phyloP scores from a whole-genome alignment of 768 basidiomycete genomes.

The Hericium alpestre region DNA sequence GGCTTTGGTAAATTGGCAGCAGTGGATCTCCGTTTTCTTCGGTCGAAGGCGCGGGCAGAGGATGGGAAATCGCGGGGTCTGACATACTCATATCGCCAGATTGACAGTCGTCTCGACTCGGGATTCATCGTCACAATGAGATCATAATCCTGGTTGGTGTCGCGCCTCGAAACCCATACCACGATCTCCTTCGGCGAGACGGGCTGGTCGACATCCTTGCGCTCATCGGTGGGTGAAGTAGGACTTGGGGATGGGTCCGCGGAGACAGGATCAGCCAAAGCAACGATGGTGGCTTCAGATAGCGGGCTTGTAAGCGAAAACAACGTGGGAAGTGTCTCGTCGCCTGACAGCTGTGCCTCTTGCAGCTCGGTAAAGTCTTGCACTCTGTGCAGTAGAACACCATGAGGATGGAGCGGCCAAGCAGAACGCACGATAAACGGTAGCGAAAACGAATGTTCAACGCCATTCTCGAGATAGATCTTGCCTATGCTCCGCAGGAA shows the following conservation, averaged over 20 bases:
- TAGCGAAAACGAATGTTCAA: slow-evolving; percentile 67
- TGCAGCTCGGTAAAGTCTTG: slow-evolving; percentile 56
- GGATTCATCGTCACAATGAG: slow-evolving; percentile 50
- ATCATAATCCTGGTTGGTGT: slow-evolving; percentile 31
- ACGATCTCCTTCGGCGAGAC: slow-evolving; percentile 57
- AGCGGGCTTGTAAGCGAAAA: slow-evolving; percentile 73
- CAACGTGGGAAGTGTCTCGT: slow-evolving; percentile 65
- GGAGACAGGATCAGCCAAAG: slow-evolving; percentile 51
- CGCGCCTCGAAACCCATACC: slow-evolving; percentile 44
- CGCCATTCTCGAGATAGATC: slow-evolving; percentile 60
- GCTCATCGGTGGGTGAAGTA: slow-evolving; percentile 7
- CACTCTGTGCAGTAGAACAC: slow-evolving; percentile 68
- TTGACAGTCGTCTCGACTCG: slow-evolving; percentile 40
- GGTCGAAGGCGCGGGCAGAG: slow-evolving; percentile 24
- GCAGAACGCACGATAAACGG: slow-evolving; percentile 74
- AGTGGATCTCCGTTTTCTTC: slow-evolving; percentile 27
- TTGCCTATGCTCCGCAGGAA: slow-evolving; percentile 68
- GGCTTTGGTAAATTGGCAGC: slow-evolving; percentile 8
- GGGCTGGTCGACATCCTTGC: slow-evolving; percentile 42
- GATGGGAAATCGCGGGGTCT: slow-evolving; percentile 46
- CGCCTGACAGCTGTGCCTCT: slow-evolving; percentile 56
- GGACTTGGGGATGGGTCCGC: slow-evolving; percentile 29
- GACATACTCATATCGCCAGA: slow-evolving; percentile 68
- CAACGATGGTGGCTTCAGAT: slow-evolving; percentile 62
- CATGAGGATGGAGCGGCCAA: slow-evolving; percentile 71